Base-by-base conservation (phyloP, 2,329 filamentous ascomycete species). In the Taxawa tesnikishii region DNA sequence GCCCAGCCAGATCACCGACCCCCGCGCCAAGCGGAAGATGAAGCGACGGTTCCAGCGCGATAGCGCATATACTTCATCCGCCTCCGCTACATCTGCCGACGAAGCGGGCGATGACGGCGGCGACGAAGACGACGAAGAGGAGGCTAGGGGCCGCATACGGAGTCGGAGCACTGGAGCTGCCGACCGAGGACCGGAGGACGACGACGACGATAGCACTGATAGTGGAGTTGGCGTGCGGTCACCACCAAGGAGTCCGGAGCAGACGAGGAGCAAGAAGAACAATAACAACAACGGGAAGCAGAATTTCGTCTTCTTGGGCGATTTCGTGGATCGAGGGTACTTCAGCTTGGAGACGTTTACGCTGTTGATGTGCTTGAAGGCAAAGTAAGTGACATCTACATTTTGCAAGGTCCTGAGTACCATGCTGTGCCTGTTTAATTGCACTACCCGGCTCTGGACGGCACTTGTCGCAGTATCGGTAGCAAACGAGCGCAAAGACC, bases 1-100 rank as follows among this genome's bases (percentile, higher is more conserved):
- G 4, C 87, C 88, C 1, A 83, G 79, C 10, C 78, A 81, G 46
- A 94, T 94, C 45, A 90, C 78, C 34, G 77, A 94, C 49, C 83
- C 85, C 3, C 90, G 87, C 54, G 65, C 90, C 28, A 79, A 78
- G 60, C 84, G 81, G 64, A 92, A 87, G 64, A 74, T 94, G 59
- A 81, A 75, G 54, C 49, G 64, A 37, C 47, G 64, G 23, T 68
- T 63, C 42, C 64, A 68, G 46, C 48, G 51, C 31, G 64, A 68
- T 37, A 55, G 54, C 29, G 64, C 63, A 33, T 75, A 73, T 44
- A 67, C 67, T 11, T 73, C 62, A 5, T 55, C 58, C 24, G 62
- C 62, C 5, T 64, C 59, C 4, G 68, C 63, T 19, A 49, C 51
- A 24, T 39, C 39, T 11, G 49, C 46, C 4, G 48, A 45, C 12